Conservation (phyloP, 352 stramenopile species). For the Phytopythium sindhum region DNA sequence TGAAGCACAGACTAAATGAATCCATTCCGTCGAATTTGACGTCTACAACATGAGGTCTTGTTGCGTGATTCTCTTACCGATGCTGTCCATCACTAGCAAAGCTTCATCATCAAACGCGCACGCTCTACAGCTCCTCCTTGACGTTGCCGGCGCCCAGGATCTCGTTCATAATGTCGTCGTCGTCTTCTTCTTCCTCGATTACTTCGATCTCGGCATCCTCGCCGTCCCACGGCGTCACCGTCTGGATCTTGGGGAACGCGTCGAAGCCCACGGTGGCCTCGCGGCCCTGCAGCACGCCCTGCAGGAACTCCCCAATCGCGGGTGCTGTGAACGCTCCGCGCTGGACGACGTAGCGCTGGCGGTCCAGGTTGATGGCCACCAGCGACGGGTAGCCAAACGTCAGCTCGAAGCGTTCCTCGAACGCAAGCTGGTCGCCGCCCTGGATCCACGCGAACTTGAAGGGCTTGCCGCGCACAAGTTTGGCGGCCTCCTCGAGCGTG, state of each 20-base stretch:
- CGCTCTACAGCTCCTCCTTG: constrained; percentile 79
- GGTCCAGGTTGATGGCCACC: constrained; percentile 85
- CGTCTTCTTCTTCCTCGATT: constrained; percentile 78
- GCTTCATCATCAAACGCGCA: neutral
- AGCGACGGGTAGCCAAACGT: constrained; percentile 91
- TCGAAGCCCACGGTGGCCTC: constrained; percentile 64
- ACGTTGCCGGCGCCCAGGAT: constrained; percentile 48
- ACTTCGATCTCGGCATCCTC: constrained; percentile 73
- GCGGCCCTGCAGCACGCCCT: constrained; percentile 64
- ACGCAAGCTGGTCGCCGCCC: constrained; percentile 76
- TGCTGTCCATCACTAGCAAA: neutral
- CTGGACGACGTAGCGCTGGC: constrained; percentile 83
- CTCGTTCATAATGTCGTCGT: constrained; percentile 87
- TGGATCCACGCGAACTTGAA: constrained; percentile 92
- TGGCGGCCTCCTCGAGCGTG: constrained; percentile 76
- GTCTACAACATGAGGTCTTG: neutral
- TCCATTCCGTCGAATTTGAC: neutral
- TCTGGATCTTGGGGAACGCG: constrained; percentile 58
- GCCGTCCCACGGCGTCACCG: constrained; percentile 73
- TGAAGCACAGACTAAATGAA: neutral
- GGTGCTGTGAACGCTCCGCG: constrained; percentile 63
- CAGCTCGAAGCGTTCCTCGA: constrained; percentile 86
- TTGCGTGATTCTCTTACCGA: neutral
- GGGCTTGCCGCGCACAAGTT: constrained; percentile 85
- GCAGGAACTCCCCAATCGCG: constrained; percentile 72